Percentiles rank a stretch among this genome's conserved stretches.
Evolutionary conservation across 2,329 filamentous ascomycete genomes (phyloP).

Genomic region (Rhinocladiella mackenziei): DNA sequence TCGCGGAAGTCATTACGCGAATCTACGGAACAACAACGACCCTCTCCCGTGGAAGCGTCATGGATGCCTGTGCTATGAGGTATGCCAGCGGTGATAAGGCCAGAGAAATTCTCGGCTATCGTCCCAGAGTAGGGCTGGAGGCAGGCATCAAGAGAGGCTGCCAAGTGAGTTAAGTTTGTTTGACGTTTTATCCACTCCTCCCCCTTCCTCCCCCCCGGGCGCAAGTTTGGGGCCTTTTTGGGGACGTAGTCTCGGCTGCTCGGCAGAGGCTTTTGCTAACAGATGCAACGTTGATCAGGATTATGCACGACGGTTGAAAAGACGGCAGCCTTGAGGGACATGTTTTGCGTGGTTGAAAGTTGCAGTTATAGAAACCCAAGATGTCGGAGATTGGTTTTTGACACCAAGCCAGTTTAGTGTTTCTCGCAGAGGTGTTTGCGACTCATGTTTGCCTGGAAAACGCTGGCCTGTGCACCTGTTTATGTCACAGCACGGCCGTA

Average conservation of each 20-base stretch:
- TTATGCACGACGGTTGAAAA: conserved; percentile 13
- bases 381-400: conserved; percentile 10
- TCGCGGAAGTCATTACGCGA: conserved; percentile 48
- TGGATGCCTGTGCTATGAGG: conserved; percentile 51
- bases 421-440: neutral
- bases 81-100: conserved; percentile 55
- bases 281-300: conserved; percentile 22
- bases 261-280: conserved; percentile 8
- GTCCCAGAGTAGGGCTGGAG: conserved; percentile 48
- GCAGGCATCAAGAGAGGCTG: conserved; percentile 51
- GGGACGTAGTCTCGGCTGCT: conserved; percentile 1
- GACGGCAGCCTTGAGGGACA: conserved; percentile 1
- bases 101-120: conserved; percentile 50
- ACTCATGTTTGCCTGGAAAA: neutral
- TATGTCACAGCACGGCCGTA: no score
- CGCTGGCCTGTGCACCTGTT: neutral
- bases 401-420: neutral
- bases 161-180: conserved; percentile 38
- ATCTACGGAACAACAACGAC: conserved; percentile 43
- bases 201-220: neutral
- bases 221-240: neutral
- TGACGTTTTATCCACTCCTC: neutral
- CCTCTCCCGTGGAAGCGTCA: conserved; percentile 52
- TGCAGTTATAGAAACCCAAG: conserved; percentile 1
- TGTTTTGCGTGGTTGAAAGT: no score